phyloP scores from a whole-genome alignment of 495 filamentous ascomycete genomes.

The Filosporella fistucella region DNA sequence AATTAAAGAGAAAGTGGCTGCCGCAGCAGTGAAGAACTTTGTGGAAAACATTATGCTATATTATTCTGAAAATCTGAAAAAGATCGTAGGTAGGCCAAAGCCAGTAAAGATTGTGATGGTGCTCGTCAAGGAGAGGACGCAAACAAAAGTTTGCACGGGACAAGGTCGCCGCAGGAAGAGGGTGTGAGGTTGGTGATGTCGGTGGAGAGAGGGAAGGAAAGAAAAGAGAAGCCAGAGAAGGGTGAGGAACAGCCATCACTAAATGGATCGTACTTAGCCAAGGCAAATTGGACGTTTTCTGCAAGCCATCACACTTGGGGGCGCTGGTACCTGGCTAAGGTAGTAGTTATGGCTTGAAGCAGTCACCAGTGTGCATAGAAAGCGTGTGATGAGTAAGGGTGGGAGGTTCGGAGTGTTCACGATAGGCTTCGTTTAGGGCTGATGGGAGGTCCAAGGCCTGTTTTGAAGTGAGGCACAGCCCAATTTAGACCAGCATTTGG shows the following conservation, averaged over 20 bases:
- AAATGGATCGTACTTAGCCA: constrained; percentile 6
- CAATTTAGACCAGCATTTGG: too few relatives aligned
- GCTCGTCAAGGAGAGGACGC: constrained; percentile 28
- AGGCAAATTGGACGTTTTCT: background rate
- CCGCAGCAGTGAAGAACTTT: constrained; percentile 16
- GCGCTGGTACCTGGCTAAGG: constrained; percentile 9
- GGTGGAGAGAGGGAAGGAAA: constrained; percentile 14
- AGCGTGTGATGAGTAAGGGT: background rate
- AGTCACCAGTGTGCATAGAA: background rate
- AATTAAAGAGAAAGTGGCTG: constrained; percentile 19
- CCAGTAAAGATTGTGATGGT: constrained; percentile 24
- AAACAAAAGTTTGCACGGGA: constrained; percentile 29
- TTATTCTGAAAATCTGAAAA: constrained; percentile 6
- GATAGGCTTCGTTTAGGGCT: constrained; percentile 11
- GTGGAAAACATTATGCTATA: constrained; percentile 23
- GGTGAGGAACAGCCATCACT: constrained; percentile 13
- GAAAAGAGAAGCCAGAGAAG: constrained; percentile 4
- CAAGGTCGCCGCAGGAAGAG: constrained; percentile 10
- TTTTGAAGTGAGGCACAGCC: constrained; percentile 4
- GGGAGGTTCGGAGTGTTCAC: background rate
- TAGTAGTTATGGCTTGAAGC: background rate
- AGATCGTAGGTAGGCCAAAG: constrained; percentile 23
- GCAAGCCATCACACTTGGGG: background rate
- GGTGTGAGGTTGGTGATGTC: constrained; percentile 15
- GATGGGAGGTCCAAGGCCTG: background rate